Evolutionary conservation across 1,139 yeast genomes (phyloP).

Genomic region (Blastobotrys persicus): DNA sequence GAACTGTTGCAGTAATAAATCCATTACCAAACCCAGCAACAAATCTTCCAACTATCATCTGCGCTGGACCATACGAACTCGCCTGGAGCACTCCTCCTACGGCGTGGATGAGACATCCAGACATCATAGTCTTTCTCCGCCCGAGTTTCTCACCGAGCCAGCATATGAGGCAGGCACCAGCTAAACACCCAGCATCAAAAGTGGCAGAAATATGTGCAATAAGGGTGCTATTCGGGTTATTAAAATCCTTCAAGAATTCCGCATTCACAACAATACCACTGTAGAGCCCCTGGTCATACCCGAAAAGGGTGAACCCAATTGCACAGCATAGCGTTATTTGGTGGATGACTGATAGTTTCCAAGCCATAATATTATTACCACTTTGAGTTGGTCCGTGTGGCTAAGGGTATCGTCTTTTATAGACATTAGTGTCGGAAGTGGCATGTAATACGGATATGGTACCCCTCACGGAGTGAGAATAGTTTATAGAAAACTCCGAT

Average conservation of each 20-base stretch:
- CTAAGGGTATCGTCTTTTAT: not conserved
- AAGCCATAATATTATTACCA: not conserved
- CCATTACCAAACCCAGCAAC: slow-evolving; percentile 53
- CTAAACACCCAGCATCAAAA: slow-evolving; percentile 19
- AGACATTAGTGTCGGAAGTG: too few species aligned
- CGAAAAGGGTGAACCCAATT: slow-evolving; percentile 54
- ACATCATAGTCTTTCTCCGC: slow-evolving; percentile 8
- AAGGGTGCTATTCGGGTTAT: slow-evolving; percentile 16
- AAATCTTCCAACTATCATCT: slow-evolving; percentile 69
- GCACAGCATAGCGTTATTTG: not conserved
- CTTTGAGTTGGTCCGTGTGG: not conserved
- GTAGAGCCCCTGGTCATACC: slow-evolving; percentile 15
- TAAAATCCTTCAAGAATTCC: slow-evolving; percentile 14
- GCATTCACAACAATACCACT: slow-evolving; percentile 16
- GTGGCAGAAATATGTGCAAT: slow-evolving; percentile 19
- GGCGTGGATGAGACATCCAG: slow-evolving; percentile 16
- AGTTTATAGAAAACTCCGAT: too few species aligned
- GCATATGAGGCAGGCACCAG: slow-evolving; percentile 12
- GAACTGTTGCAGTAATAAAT: slow-evolving; percentile 21
- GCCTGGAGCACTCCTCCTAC: slow-evolving; percentile 55
- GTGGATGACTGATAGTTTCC: not conserved
- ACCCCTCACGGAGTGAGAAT: too few species aligned
- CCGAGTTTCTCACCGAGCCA: slow-evolving; percentile 15
- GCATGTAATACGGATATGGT: too few species aligned
- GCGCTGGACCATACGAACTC: slow-evolving; percentile 67